Evolutionary conservation across 2,329 filamentous ascomycete genomes (phyloP), one percentile per base, ranked within the genome.

Genomic region (Microsporum ferrugineum): DNA sequence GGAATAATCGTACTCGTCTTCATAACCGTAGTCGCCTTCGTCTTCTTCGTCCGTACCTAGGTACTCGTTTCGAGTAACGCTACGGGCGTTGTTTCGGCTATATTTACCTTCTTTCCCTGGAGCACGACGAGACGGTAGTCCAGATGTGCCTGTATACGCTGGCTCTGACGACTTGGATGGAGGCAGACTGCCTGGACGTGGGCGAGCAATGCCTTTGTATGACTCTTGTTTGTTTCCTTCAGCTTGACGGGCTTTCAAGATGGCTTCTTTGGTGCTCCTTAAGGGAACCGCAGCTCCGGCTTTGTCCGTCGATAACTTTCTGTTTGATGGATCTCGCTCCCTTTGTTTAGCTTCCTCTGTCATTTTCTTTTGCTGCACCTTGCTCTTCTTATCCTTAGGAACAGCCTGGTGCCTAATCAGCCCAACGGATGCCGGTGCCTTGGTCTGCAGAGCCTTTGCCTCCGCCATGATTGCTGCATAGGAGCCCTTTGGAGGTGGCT

Each of bases 381-480:
- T 82, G 61, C 80, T 80, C 39, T 83, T 66, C 60, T 79, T 80
- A 66, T 84, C 82, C 51, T 81, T 80, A 1, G 80, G 75, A 2
- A 69, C 71, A 3, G 74, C 60, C 65, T 84, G 82, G 66, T 85
- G 80, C 68, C 81, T 83, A 69, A 84, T 79, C 51, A 78, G 74
- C 43, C 81, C 81, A 41, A 80, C 71, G 60, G 72, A 66, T 41
- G 76, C 70, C 29, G 76, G 72, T 12, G 75, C 76, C 64, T 76
- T 74, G 58, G 79, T 73, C 67, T 76, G 78, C 61, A 77, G 76
- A 57, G 79, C 80, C 68, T 84, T 81, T 51, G 84, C 84, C 66
- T 79, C 77, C 61, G 78, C 77, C 71, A 86, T 77, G 49, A 85
- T 76, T 57, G 83, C 82, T 49, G 82, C 79, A 70, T 80, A 87